Conservation (phyloP, 306 rosid genomes). For the Vigna nakashimae region DNA sequence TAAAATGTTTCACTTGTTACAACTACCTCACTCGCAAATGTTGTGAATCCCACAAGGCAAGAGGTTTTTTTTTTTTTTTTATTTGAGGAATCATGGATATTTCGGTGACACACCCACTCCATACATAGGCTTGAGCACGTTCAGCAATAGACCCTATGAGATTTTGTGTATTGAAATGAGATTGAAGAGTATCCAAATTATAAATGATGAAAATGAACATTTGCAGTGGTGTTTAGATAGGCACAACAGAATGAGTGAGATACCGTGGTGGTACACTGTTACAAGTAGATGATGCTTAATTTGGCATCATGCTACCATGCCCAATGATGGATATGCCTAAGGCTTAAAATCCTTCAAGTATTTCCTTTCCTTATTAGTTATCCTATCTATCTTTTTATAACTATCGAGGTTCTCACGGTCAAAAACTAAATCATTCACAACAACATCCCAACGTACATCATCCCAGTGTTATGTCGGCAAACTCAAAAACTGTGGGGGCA, state of each 20-base stretch:
- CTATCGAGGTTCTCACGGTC: conserved; percentile 31
- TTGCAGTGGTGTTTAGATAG: conserved; percentile 11
- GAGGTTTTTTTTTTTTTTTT: not conserved
- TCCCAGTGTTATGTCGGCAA: conserved; percentile 32
- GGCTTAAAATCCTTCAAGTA: conserved; percentile 21
- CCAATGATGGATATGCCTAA: conserved; percentile 23
- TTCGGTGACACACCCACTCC: conserved; percentile 8
- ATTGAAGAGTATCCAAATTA: no score
- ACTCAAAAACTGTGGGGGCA: conserved; percentile 37
- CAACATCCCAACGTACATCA: conserved; percentile 12
- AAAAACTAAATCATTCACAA: conserved; percentile 24
- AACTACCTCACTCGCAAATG: conserved; percentile 34
- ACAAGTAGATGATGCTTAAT: conserved; percentile 38
- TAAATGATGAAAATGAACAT: not conserved
- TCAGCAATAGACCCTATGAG: not conserved
- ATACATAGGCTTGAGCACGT: not conserved
- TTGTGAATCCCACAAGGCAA: conserved; percentile 9
- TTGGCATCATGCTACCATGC: conserved; percentile 33
- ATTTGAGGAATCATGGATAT: conserved; percentile 13
- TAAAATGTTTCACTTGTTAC: conserved; percentile 35
- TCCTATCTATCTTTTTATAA: conserved; percentile 7
- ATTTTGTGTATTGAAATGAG: not conserved
- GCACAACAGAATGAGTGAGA: conserved; percentile 41
- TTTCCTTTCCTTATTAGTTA: conserved; percentile 33
- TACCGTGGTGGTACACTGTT: not conserved